A percentile compares a stretch with the other conserved stretches of the same genome.
These are phyloP conservation scores for Angophora floribunda DNA, from an alignment of 345 rosid genomes.

Conservation along the genomic window DNA sequence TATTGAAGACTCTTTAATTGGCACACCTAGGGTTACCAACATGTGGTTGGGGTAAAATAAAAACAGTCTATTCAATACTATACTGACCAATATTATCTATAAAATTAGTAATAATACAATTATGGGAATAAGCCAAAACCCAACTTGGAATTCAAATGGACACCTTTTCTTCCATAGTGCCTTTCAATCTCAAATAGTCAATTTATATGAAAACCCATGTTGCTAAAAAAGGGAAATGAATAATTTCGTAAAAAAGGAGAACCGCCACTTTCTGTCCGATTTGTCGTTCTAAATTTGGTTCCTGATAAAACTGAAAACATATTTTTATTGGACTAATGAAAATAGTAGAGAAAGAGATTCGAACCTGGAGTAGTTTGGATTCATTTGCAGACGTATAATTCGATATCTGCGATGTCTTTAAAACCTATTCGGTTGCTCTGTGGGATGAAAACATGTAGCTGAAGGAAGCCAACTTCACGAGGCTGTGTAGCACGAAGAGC, in stretches of 20 bases:
- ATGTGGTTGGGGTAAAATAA: not conserved
- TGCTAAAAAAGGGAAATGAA: not conserved
- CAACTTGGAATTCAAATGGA: not conserved
- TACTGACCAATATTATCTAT: not conserved
- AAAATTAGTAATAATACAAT: not conserved
- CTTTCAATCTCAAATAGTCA: not conserved
- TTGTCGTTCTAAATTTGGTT: not conserved
- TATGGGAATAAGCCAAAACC: not conserved
- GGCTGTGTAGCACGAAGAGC: constrained; percentile 14
- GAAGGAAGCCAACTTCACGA: constrained; percentile 7
- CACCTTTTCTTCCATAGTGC: not conserved
- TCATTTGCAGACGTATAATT: not conserved
- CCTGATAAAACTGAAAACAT: not conserved
- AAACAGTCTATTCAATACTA: not conserved
- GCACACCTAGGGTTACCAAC: not conserved
- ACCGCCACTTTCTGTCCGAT: not conserved
- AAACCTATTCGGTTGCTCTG: not conserved
- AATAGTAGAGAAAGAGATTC: not conserved
- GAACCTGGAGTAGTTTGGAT: not conserved
- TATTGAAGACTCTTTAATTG: not conserved
- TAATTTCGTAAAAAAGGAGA: not conserved
- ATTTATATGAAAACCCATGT: not conserved
- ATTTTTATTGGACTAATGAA: not conserved
- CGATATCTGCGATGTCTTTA: not conserved
- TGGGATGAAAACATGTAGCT: constrained; percentile 1